phyloP scores from a whole-genome alignment of 2,329 filamentous ascomycete genomes.

The Tolypocladium ophioglossoides region DNA sequence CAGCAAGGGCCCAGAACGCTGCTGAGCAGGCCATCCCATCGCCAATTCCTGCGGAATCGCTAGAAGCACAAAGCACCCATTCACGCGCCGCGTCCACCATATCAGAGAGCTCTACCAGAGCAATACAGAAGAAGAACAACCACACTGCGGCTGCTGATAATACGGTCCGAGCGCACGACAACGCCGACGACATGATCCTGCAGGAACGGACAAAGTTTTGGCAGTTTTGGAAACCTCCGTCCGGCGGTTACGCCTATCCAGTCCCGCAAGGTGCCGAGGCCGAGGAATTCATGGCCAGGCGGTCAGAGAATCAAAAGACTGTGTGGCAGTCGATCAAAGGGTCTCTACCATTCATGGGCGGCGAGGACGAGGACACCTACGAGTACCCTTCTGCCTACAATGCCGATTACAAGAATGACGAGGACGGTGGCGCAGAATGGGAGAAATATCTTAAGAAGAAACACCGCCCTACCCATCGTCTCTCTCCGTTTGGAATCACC shows the following conservation, averaged over 20 bases:
- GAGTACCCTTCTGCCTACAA: constrained; percentile 57
- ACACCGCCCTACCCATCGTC: constrained; percentile 73
- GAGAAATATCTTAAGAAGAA: constrained; percentile 70
- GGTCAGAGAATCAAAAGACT: constrained; percentile 32
- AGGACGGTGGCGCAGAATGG: constrained; percentile 63
- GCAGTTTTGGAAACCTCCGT: constrained; percentile 54
- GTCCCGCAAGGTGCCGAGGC: constrained; percentile 45
- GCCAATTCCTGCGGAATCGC: constrained; percentile 13
- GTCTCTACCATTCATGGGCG: constrained; percentile 37
- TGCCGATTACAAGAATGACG: constrained; percentile 43
- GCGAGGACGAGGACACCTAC: constrained; percentile 27
- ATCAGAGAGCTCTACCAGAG: constrained; percentile 27
- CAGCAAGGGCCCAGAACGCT: background rate
- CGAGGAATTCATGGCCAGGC: constrained; percentile 19
- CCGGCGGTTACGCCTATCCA: constrained; percentile 50
- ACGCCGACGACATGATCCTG: constrained; percentile 38
- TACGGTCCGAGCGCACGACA: constrained; percentile 39
- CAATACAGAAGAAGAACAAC: constrained; percentile 4
- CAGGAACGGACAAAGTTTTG: constrained; percentile 41
- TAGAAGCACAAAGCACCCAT: constrained; percentile 22
- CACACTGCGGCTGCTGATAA: constrained; percentile 24
- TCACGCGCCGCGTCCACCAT: constrained; percentile 24
- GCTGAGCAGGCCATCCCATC: constrained; percentile 8
- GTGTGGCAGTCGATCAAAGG: constrained; percentile 39
- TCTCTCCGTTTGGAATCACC: constrained; percentile 48